A percentile compares a stretch with the other conserved stretches of the same genome.
phyloP scores from a whole-genome alignment of 331 rosid genomes.

The Erythrophleum ivorense region DNA sequence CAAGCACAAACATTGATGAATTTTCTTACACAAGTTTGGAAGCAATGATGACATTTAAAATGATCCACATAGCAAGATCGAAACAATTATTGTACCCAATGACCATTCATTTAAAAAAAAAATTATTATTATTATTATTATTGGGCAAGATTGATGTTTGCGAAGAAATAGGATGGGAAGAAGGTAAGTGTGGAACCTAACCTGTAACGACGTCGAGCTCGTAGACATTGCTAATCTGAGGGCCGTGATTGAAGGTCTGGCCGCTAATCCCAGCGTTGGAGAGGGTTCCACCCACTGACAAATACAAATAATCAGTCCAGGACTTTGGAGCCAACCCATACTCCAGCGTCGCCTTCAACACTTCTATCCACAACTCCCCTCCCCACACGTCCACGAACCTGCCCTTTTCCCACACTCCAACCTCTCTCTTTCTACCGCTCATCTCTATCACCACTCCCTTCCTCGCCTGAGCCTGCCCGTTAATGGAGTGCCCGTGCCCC shows the following conservation, averaged over 20 bases:
- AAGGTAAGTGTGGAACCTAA: slow-evolving; percentile 2
- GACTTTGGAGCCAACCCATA: slow-evolving; percentile 86
- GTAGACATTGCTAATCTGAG: slow-evolving; percentile 79
- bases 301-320: slow-evolving; percentile 93
- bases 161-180: no score
- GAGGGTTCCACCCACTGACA: slow-evolving; percentile 94
- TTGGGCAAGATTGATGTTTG: not conserved
- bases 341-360: slow-evolving; percentile 58
- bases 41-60: no score
- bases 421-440: slow-evolving; percentile 40
- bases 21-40: no score
- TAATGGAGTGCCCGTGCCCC: slow-evolving; percentile 95
- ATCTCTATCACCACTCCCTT: slow-evolving; percentile 82
- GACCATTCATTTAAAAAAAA: no score
- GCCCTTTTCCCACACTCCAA: slow-evolving; percentile 52
- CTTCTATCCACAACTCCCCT: slow-evolving; percentile 87
- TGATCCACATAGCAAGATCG: no score
- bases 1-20: no score
- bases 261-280: slow-evolving; percentile 97
- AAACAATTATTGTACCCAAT: no score
- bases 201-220: slow-evolving; percentile 96
- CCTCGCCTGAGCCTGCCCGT: slow-evolving; percentile 74
- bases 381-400: slow-evolving; percentile 92
- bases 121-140: no score
- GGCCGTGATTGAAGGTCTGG: slow-evolving; percentile 91